Conservation (phyloP, 352 stramenopile species). For the Saprolegnia diclina region DNA sequence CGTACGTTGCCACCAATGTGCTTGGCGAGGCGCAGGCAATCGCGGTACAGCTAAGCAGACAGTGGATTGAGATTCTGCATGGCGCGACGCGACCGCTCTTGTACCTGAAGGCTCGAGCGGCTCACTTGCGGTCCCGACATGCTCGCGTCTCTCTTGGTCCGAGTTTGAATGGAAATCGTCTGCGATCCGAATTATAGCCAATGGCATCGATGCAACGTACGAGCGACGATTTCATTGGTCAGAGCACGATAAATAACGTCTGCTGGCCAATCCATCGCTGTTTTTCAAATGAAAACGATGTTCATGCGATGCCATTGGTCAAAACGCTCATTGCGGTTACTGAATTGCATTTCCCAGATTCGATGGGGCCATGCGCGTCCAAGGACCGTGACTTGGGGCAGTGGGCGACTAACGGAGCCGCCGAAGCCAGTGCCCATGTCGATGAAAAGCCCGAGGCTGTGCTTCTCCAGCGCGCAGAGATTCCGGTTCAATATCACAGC, state of each 20-base stretch:
- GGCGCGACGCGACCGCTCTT: background rate
- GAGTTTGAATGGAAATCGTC: background rate
- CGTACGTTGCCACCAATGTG: slow-evolving; percentile 79
- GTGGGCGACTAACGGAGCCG: background rate
- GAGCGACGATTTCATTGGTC: too few relatives aligned
- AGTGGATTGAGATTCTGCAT: background rate
- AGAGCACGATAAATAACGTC: too few relatives aligned
- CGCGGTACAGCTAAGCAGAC: slow-evolving; percentile 60
- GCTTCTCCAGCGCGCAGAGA: background rate
- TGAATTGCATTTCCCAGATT: background rate
- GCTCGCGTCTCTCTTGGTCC: background rate
- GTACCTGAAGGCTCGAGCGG: slow-evolving; percentile 19
- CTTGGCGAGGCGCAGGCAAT: slow-evolving; percentile 79
- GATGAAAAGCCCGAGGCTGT: background rate
- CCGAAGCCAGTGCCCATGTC: background rate
- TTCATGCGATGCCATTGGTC: background rate
- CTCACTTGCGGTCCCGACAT: slow-evolving; percentile 10
- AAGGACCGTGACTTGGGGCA: background rate
- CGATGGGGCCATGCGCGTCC: background rate
- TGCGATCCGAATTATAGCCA: background rate
- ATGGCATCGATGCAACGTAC: background rate
- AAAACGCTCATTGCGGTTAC: background rate
- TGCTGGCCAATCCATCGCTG: too few relatives aligned
- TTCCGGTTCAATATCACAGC: background rate
- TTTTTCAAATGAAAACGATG: background rate